Conservation (phyloP, 2,329 filamentous ascomycete species). For the Xylaria sp. region DNA sequence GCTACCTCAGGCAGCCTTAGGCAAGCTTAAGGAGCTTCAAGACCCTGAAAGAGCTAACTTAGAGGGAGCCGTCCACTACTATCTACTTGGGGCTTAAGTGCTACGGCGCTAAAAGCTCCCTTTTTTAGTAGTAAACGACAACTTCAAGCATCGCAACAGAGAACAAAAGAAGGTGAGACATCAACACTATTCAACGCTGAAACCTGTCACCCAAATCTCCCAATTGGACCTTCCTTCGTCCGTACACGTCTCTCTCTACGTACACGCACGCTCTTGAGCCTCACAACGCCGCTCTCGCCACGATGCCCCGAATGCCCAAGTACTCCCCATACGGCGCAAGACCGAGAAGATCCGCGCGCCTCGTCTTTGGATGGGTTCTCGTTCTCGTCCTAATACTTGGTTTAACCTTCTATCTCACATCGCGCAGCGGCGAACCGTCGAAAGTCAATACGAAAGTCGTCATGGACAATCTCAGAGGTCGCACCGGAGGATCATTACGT, state of each 20-base stretch:
- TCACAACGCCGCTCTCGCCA: neutral
- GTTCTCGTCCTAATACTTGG: constrained; percentile 34
- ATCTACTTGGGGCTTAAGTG: no score
- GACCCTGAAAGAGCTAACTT: neutral
- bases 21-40: no score
- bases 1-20: no score
- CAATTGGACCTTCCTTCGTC: neutral
- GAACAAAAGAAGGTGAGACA: neutral
- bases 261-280: no score
- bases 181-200: neutral
- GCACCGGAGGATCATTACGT: constrained; percentile 10
- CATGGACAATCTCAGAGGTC: constrained; percentile 24
- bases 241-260: neutral
- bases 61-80: no score
- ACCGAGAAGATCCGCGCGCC: constrained; percentile 35
- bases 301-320: constrained; percentile 32
- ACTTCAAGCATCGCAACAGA: neutral
- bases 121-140: neutral
- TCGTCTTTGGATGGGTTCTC: constrained; percentile 39
- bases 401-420: constrained; percentile 38
- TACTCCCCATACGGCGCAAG: constrained; percentile 41
- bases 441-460: constrained; percentile 28
- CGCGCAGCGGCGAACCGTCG: constrained; percentile 32
- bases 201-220: neutral
- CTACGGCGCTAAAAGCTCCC: neutral